Conservation (phyloP, 2,329 filamentous ascomycete genomes). For the Verticillium nubilum region DNA sequence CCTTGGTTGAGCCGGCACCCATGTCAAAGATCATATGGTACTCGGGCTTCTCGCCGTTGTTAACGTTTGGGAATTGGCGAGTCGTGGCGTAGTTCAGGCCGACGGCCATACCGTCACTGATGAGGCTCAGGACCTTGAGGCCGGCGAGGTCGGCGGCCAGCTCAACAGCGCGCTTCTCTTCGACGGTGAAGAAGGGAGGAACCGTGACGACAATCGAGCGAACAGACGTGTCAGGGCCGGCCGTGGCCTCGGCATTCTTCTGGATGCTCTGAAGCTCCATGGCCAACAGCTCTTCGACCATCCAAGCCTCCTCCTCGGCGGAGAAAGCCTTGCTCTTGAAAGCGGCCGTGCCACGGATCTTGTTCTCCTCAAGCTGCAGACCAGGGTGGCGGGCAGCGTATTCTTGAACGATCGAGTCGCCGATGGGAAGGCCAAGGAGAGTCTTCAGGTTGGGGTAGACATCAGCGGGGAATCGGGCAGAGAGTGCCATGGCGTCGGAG, state of each 20-base stretch:
- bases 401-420: conserved; percentile 56
- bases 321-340: conserved; percentile 71
- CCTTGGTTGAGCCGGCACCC: conserved; percentile 91
- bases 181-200: conserved; percentile 81
- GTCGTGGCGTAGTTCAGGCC: conserved; percentile 93
- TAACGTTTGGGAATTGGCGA: conserved; percentile 80
- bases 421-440: conserved; percentile 69
- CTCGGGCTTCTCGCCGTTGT: conserved; percentile 79
- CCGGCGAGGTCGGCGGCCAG: conserved; percentile 83
- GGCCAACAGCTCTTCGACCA: conserved; percentile 88
- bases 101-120: conserved; percentile 88
- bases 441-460: conserved; percentile 93
- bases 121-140: conserved; percentile 74
- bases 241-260: conserved; percentile 78
- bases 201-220: conserved; percentile 84
- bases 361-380: conserved; percentile 59
- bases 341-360: conserved; percentile 63
- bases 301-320: conserved; percentile 59
- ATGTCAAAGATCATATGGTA: conserved; percentile 95
- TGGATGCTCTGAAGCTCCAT: conserved; percentile 95
- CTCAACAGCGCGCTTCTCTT: conserved; percentile 83
- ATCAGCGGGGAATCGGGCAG: conserved; percentile 83
- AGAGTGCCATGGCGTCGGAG: conserved; percentile 81
- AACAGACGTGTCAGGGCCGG: conserved; percentile 68
- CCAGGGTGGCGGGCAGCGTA: conserved; percentile 76